Percentiles rank a stretch among this genome's conserved stretches.
Conservation (phyloP, 2,329 filamentous ascomycete species). For the Fusarium sp. region DNA sequence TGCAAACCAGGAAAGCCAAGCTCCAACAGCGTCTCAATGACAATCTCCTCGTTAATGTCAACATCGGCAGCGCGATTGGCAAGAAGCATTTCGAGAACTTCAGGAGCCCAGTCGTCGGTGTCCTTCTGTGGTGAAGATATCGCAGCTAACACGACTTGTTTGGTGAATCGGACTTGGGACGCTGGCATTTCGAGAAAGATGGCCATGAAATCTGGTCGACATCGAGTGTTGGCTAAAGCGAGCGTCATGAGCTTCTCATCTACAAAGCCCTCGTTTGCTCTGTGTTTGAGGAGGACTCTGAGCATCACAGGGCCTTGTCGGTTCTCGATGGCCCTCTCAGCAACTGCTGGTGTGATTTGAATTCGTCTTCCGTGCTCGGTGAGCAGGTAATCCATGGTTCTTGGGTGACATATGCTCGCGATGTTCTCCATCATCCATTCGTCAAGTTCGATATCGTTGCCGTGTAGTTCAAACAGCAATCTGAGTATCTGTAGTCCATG, state of each 20-base stretch:
- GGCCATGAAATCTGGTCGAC: constrained; percentile 25
- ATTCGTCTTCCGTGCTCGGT: constrained; percentile 11
- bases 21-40: constrained; percentile 7
- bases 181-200: constrained; percentile 24
- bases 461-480: constrained; percentile 13
- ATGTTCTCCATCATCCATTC: constrained; percentile 32
- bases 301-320: constrained; percentile 27
- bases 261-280: constrained; percentile 16
- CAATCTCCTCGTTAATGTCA: constrained; percentile 25
- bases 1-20: constrained; percentile 21
- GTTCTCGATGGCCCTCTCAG: constrained; percentile 23
- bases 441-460: constrained; percentile 6
- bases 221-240: constrained; percentile 18
- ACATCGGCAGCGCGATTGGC: constrained; percentile 18
- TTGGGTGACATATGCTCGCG: constrained; percentile 16
- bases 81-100: constrained; percentile 31
- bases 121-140: constrained; percentile 17
- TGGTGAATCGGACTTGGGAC: constrained; percentile 14
- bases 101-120: constrained; percentile 21
- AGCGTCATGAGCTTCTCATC: constrained; percentile 19
- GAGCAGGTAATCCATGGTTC: constrained; percentile 23
- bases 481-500: constrained; percentile 14
- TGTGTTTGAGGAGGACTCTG: constrained; percentile 23
- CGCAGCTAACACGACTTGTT: constrained; percentile 21
- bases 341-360: constrained; percentile 14